Evolutionary conservation across 148 eudicot species (phyloP), one percentile per base, ranked within the genome.

Genomic region (Simmondsia chinensis): DNA sequence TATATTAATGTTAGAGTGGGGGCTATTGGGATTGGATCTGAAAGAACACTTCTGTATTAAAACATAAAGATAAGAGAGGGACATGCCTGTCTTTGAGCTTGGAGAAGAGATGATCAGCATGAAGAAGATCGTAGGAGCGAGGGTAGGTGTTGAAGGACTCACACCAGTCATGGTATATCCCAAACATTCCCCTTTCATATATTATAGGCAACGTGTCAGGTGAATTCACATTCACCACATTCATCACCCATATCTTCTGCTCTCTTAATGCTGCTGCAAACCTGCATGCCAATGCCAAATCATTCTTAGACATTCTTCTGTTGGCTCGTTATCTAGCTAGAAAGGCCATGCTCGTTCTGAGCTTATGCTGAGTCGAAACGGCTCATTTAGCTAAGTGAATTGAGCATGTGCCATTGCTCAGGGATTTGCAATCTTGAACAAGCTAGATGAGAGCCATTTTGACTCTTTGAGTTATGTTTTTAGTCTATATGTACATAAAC

Each of bases 161-260:
- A 54, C 96, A 79, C 94, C 94, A 82, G 26, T 87, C 96, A 28
- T 87, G 94, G 47, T 88, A 88, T 41, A 88, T 83, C 5, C 96
- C 96, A 14, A 88, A 72, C 17, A 88, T 81, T 11, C 96, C 96
- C 40, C 96, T 50, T 41, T 87, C 96, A 42, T 61, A 87, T 53
- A 87, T 87, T 43, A 83, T 72, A 8, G 94, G 86, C 21, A 83
- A 77, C 28, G 96, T 87, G 54, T 88, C 96, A 0, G 94, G 89
- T 20, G 88, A 58, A 50, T 79, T 74, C 32, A 75, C 64, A 43
- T 70, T 77, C 46, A 87, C 96, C 4, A 87, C 96, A 39, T 83
- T 88, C 60, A 83, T 20, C 6, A 87, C 94, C 96, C 94, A 87
- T 22, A 87, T 38, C 26, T 77, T 59, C 5, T 57, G 67, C 61